A percentile compares a stretch with the other conserved stretches of the same genome.
phyloP scores from a whole-genome alignment of 148 eudicot genomes.

The Rheum nobile region DNA sequence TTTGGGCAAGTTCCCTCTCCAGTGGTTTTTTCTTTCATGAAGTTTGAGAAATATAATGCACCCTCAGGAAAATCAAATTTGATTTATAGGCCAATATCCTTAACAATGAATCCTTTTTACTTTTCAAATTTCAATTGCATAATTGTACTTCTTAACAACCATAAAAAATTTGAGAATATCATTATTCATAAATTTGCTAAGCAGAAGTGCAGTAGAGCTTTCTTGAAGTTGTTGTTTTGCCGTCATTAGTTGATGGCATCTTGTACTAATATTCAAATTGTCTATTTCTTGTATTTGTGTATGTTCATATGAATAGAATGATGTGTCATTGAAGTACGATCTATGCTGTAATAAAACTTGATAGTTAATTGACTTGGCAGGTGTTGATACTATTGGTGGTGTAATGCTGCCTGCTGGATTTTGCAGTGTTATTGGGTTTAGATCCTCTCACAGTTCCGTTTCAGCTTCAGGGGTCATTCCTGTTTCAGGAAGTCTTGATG shows the following conservation, averaged over 20 bases:
- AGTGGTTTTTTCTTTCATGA: neutral
- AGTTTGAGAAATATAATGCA: neutral
- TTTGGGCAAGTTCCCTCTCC: slow-evolving; percentile 44
- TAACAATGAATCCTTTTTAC: neutral
- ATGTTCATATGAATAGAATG: neutral
- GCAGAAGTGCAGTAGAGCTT: neutral
- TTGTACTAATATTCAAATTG: neutral
- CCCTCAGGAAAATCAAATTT: neutral
- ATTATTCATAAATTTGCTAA: neutral
- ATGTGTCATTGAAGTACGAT: neutral
- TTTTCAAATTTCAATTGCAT: neutral
- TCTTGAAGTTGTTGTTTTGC: neutral
- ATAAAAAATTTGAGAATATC: neutral
- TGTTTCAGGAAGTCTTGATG: slow-evolving; percentile 70
- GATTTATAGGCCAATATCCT: neutral
- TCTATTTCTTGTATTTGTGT: neutral
- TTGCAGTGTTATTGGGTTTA: slow-evolving; percentile 78
- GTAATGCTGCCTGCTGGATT: slow-evolving; percentile 86
- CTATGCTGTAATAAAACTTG: neutral
- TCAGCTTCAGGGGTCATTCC: slow-evolving; percentile 67
- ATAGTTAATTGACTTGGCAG: slow-evolving; percentile 25
- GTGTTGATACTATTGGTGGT: slow-evolving; percentile 85
- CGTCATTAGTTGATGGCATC: neutral
- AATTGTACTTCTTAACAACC: neutral
- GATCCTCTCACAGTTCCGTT: slow-evolving; percentile 66